Conservation (phyloP, 2,329 filamentous ascomycete genomes). For the Exophiala calicioides region DNA sequence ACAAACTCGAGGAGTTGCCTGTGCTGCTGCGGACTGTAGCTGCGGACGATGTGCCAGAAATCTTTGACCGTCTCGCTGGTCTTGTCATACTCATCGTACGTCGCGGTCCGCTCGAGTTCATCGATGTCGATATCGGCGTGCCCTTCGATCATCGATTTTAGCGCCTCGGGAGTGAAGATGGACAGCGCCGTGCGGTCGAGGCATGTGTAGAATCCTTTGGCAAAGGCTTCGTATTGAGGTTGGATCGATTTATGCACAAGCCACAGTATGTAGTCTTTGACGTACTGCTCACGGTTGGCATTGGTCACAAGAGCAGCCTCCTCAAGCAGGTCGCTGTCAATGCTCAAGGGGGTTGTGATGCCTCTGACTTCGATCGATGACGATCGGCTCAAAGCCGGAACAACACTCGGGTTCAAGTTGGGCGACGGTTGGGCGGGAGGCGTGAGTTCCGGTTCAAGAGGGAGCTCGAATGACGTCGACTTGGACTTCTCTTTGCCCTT, state of each 20-base stretch:
- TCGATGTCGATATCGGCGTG: constrained; percentile 75
- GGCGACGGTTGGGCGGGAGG: constrained; percentile 21
- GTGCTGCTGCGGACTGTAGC: constrained; percentile 63
- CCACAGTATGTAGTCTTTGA: constrained; percentile 82
- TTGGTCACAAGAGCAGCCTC: constrained; percentile 76
- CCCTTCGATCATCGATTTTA: constrained; percentile 82
- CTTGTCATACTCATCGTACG: constrained; percentile 76
- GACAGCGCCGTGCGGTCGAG: constrained; percentile 69
- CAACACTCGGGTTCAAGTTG: constrained; percentile 8
- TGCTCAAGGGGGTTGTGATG: constrained; percentile 21
- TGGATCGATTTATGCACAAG: constrained; percentile 75
- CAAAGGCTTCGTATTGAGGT: constrained; percentile 78
- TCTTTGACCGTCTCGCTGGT: constrained; percentile 68
- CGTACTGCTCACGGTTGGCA: constrained; percentile 73
- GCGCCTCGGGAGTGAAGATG: constrained; percentile 68
- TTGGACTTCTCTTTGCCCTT: constrained; percentile 29
- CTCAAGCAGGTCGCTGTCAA: constrained; percentile 23
- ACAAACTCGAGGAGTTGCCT: constrained; percentile 86
- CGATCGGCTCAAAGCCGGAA: constrained; percentile 17
- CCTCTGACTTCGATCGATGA: constrained; percentile 23
- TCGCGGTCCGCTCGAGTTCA: constrained; percentile 68
- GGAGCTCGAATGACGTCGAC: constrained; percentile 28
- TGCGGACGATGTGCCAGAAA: constrained; percentile 81
- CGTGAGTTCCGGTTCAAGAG: constrained; percentile 15
- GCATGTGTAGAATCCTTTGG: constrained; percentile 75